Evolutionary conservation across 164 flowering plant species (phyloP).

Genomic region (Berberis thunbergii): DNA sequence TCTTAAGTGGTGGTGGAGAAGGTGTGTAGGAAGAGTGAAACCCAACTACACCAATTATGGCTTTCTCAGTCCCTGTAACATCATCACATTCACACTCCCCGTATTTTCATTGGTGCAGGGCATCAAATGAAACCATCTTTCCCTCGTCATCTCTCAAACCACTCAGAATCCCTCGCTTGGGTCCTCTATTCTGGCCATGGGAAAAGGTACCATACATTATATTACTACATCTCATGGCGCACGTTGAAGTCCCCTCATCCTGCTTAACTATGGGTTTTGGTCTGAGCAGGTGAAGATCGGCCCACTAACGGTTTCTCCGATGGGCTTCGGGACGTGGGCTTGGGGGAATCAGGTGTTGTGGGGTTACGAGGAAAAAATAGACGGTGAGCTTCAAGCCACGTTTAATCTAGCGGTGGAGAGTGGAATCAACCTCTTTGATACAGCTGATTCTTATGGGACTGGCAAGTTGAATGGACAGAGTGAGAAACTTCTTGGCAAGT

Average conservation of each 20-base stretch:
- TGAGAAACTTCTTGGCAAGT: constrained; percentile 87
- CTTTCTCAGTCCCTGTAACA: constrained; percentile 9
- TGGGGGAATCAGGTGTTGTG: constrained; percentile 98
- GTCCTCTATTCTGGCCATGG: constrained; percentile 56
- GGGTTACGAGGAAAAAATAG: constrained; percentile 87
- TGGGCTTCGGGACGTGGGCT: constrained; percentile 98
- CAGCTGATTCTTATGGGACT: constrained; percentile 97
- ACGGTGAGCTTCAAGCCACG: constrained; percentile 56
- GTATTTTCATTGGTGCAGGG: constrained; percentile 12
- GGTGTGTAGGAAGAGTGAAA: too few relatives aligned
- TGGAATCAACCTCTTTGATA: constrained; percentile 84
- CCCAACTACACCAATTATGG: constrained; percentile 11
- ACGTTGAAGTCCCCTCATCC: background rate
- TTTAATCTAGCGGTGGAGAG: constrained; percentile 76
- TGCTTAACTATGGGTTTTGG: background rate
- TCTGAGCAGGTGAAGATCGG: constrained; percentile 66
- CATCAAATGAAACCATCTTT: constrained; percentile 15
- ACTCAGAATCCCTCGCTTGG: constrained; percentile 30
- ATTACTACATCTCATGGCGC: background rate
- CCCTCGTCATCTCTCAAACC: constrained; percentile 17
- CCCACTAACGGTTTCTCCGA: constrained; percentile 76
- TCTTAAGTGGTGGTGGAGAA: too few relatives aligned
- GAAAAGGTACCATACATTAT: constrained; percentile 31
- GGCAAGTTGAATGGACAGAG: constrained; percentile 84
- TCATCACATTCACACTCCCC: constrained; percentile 6